Evolutionary conservation across 106 monocot species (phyloP), one percentile per base, ranked within the genome.

Genomic region (Ottelia alismoides): DNA sequence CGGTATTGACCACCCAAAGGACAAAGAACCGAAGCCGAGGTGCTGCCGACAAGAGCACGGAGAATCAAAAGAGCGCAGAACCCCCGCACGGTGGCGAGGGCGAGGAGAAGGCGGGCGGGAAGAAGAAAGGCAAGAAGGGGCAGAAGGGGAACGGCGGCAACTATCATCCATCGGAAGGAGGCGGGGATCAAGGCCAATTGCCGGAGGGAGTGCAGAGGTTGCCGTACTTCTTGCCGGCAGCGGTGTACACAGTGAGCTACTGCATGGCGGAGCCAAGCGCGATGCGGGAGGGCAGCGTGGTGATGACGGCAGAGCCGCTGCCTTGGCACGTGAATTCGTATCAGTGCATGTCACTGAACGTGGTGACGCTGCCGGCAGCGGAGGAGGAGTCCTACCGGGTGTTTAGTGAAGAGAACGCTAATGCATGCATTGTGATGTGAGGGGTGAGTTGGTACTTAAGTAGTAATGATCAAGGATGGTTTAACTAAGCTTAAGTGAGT

Each of bases 231-330:
- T 18, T 31, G 0, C 72, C 61, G 20, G 5, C 21, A 30, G 77
- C 78, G 24, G 46, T 67, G 0, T 80, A 80, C 52, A 67, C 72
- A 0, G 53, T 73, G 43, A 76, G 68, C 55, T 85, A 85, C 64
- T 76, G 51, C 60, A 56, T 62, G 47, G 61, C 65, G 57, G 70
- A 73, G n/a, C n/a, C n/a, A n/a, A n/a, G n/a, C n/a, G 10, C 44
- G 25, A 85, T 58, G 66, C 66, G 65, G 58, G 65, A 72, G 2
- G 66, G 67, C 44, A 61, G 61, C n/a, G n/a, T n/a, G n/a, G n/a
- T n/a, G n/a, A n/a, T n/a, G n/a, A n/a, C n/a, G n/a, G n/a, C n/a
- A n/a, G n/a, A n/a, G n/a, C n/a, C n/a, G n/a, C n/a, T n/a, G n/a
- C n/a, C n/a, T n/a, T n/a, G n/a, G n/a, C n/a, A n/a, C n/a, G n/a